Base-by-base conservation (phyloP, 1,139 yeast species). In the Saccharomyces hybrid region DNA sequence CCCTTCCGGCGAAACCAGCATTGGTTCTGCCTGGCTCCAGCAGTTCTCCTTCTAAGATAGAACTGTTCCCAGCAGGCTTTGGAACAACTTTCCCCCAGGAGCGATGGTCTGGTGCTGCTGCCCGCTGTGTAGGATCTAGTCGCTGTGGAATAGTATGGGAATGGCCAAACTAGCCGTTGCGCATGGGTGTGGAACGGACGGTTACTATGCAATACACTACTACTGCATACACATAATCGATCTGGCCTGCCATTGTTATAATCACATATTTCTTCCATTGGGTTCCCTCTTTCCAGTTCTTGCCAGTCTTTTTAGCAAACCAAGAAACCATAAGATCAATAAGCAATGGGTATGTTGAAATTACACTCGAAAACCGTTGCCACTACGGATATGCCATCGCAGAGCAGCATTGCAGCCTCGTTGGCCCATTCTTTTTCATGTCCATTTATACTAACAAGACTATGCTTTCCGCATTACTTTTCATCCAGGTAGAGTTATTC, bases 401-500 rank as follows among this genome's bases (percentile, higher is more conserved):
- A 29, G 32, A 11, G 21, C 42, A 29, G 32, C 32, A 29, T 29
- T 29, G 32, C n/a, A 29, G 32, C 32, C 4, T 29, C 32, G 32
- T 29, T 29, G 32, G 32, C 32, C 32, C 32, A 29, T 29, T 29
- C 31, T 28, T 28, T 7, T 8, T 9, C 8, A 16, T 4, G 21
- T 16, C 24, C 47, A 49, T 16, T 11, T 38, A 16, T 38, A 38
- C 42, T 38, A 38, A 38, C 42, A 38, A 21, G 16, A 38, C 11
- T 38, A 11, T 38, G 42, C 16, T 38, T 38, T 16, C 19, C 42
- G 9, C 21, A 38, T 16, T 38, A 38, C 34, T 48, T 51, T 51
- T 41, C 19, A 44, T 55, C 74, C 75, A 86, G 98, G 99, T 88
- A 93, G 99, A 87, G 99, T 95, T 82, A 95, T 95, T 84, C 96